Evolutionary conservation across 2,329 filamentous ascomycete species (phyloP).

Genomic region (Blastomyces parvus): DNA sequence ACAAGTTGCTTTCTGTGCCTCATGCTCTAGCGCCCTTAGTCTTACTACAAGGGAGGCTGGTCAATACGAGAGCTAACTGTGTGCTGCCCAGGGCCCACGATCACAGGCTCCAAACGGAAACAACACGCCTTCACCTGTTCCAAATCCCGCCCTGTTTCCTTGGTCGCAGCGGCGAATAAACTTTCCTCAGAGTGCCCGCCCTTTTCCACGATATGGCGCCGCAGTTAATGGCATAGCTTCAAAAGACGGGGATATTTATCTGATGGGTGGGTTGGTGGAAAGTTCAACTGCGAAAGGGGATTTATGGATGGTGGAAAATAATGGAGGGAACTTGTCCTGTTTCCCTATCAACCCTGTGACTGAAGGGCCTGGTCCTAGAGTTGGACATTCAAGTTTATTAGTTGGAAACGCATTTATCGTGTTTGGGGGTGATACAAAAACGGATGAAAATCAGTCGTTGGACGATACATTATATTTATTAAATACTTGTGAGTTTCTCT

Average conservation of each 20-base stretch:
- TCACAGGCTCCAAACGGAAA: slow-evolving; percentile 45
- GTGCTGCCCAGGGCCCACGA: slow-evolving; percentile 21
- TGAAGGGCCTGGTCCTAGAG: slow-evolving; percentile 87
- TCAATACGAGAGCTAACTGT: not conserved
- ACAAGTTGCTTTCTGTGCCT: not conserved
- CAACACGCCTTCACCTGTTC: slow-evolving; percentile 30
- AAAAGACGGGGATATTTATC: slow-evolving; percentile 93
- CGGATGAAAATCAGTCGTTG: slow-evolving; percentile 80
- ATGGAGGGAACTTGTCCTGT: slow-evolving; percentile 69
- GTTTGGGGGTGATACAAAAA: slow-evolving; percentile 95
- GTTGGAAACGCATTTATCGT: slow-evolving; percentile 99
- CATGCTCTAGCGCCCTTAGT: not conserved
- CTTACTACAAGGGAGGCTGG: not conserved
- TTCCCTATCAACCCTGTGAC: slow-evolving; percentile 85
- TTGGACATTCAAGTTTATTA: slow-evolving; percentile 85
- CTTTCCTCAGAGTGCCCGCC: slow-evolving; percentile 72
- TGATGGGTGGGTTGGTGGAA: slow-evolving; percentile 95
- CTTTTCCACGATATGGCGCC: slow-evolving; percentile 93
- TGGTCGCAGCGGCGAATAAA: slow-evolving; percentile 88
- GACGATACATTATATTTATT: slow-evolving; percentile 94
- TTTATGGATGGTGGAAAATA: slow-evolving; percentile 94
- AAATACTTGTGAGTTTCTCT: slow-evolving; percentile 73
- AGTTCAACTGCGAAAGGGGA: slow-evolving; percentile 94
- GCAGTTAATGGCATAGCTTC: slow-evolving; percentile 87
- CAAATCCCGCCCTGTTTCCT: slow-evolving; percentile 78